A percentile compares a stretch with the other conserved stretches of the same genome.
These are phyloP conservation scores for Metschnikowia kunwiensis DNA, from an alignment of 805 yeast species.

Conservation along the genomic window DNA sequence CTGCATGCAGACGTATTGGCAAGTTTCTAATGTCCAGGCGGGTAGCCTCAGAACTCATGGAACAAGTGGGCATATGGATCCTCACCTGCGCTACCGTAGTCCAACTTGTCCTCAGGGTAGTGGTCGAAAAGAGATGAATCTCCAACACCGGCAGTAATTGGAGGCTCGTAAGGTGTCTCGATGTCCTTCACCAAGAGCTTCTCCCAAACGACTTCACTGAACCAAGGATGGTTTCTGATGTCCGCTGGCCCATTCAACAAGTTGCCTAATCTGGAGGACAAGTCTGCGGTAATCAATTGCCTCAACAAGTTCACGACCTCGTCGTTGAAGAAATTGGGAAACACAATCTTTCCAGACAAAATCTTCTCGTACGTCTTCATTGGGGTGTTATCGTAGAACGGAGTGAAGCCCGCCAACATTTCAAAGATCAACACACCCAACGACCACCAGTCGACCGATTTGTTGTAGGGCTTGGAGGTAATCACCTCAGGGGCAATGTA, in stretches of 20 bases:
- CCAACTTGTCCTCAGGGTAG: conserved; percentile 44
- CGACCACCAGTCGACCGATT: conserved; percentile 66
- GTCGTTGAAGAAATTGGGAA: conserved; percentile 52
- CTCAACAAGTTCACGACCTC: conserved; percentile 51
- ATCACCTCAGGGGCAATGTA: conserved; percentile 67
- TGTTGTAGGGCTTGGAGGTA: conserved; percentile 59
- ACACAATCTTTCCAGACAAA: conserved; percentile 49
- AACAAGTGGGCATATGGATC: conserved; percentile 38
- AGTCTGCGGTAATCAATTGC: conserved; percentile 52
- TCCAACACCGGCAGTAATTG: conserved; percentile 62
- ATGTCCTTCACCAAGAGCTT: conserved; percentile 52
- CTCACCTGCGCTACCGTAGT: conserved; percentile 39
- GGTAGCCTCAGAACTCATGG: conserved; percentile 31
- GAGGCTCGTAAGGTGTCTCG: conserved; percentile 64
- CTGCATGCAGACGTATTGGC: no score
- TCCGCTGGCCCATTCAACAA: conserved; percentile 57
- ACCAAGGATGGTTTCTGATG: conserved; percentile 57
- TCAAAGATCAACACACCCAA: conserved; percentile 58
- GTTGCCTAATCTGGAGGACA: conserved; percentile 55
- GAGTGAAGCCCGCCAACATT: conserved; percentile 62
- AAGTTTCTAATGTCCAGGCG: no score
- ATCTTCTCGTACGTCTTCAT: conserved; percentile 63
- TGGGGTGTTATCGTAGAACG: conserved; percentile 61
- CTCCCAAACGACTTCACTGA: conserved; percentile 60
- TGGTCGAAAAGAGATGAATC: conserved; percentile 47